A percentile compares a stretch with the other conserved stretches of the same genome.
Conservation (phyloP, 805 yeast species). For the Ogataea kodamae region DNA sequence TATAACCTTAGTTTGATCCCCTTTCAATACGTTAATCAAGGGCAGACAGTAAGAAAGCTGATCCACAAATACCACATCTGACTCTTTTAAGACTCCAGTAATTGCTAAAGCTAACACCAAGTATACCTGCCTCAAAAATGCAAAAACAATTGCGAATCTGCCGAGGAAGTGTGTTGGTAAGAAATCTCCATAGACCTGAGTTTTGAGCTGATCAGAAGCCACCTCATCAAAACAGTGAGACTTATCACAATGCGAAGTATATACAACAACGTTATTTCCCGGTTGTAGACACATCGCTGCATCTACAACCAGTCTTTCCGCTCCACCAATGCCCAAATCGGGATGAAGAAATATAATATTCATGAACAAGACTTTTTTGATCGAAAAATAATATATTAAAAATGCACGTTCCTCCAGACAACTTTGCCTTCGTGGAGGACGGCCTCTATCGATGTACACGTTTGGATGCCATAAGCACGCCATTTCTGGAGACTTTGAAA, state of each 20-base stretch:
- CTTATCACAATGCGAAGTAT: conserved; percentile 87
- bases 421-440: conserved; percentile 86
- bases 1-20: conserved; percentile 47
- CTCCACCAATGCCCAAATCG: conserved; percentile 96
- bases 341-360: conserved; percentile 89
- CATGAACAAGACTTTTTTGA: conserved; percentile 25
- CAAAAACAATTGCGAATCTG: conserved; percentile 73
- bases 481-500: conserved; percentile 71
- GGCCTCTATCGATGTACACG: conserved; percentile 82
- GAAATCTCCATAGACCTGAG: conserved; percentile 76
- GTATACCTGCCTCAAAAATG: conserved; percentile 77
- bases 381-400: neutral
- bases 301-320: conserved; percentile 95
- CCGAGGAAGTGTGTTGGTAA: conserved; percentile 70
- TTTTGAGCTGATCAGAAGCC: conserved; percentile 51
- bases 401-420: conserved; percentile 91
- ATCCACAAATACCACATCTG: conserved; percentile 80
- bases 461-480: conserved; percentile 69
- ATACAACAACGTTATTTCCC: conserved; percentile 49
- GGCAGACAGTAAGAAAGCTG: conserved; percentile 87
- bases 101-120: conserved; percentile 47
- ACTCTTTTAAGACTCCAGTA: conserved; percentile 43
- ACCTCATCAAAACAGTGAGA: conserved; percentile 92
- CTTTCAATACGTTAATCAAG: conserved; percentile 46
- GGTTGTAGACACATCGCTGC: conserved; percentile 73